Percentiles rank a stretch among this genome's conserved stretches.
Conservation (phyloP, 2,329 filamentous ascomycete species). For the Claviceps purpurea region DNA sequence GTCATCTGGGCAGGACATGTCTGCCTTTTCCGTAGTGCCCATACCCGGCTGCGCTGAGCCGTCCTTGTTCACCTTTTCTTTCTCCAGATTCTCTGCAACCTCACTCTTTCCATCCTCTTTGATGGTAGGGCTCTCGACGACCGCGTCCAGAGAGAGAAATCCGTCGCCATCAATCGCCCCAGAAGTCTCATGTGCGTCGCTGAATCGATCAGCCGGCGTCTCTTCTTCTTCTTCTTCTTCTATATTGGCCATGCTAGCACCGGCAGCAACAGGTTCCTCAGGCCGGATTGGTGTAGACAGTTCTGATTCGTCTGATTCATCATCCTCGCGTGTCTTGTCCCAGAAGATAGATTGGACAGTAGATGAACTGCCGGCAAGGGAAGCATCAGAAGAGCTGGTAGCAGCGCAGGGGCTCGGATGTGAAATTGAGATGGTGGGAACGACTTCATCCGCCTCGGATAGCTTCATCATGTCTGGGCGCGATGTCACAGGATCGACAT, state of each 20-base stretch:
- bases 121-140: conserved; percentile 45
- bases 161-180: conserved; percentile 51
- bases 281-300: conserved; percentile 7
- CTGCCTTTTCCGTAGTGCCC: neutral
- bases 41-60: neutral
- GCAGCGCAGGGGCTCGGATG: conserved; percentile 3
- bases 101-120: conserved; percentile 13
- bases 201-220: conserved; percentile 50
- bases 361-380: conserved; percentile 5
- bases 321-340: neutral
- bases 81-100: conserved; percentile 3
- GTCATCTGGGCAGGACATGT: conserved; percentile 24
- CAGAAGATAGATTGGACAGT: neutral
- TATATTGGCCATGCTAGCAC: conserved; percentile 20
- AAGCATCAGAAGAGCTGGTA: neutral
- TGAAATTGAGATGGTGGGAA: conserved; percentile 4
- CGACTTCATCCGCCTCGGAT: neutral
- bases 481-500: conserved; percentile 1
- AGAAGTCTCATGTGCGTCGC: conserved; percentile 63
- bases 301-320: conserved; percentile 3
- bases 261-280: conserved; percentile 10
- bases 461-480: neutral
- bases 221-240: conserved; percentile 32
- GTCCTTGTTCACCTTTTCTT: neutral
- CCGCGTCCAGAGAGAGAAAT: conserved; percentile 60